Percentiles rank a stretch among this genome's conserved stretches.
Evolutionary conservation across 2,329 filamentous ascomycete genomes (phyloP).

Genomic region (Tolypocladium sp.): DNA sequence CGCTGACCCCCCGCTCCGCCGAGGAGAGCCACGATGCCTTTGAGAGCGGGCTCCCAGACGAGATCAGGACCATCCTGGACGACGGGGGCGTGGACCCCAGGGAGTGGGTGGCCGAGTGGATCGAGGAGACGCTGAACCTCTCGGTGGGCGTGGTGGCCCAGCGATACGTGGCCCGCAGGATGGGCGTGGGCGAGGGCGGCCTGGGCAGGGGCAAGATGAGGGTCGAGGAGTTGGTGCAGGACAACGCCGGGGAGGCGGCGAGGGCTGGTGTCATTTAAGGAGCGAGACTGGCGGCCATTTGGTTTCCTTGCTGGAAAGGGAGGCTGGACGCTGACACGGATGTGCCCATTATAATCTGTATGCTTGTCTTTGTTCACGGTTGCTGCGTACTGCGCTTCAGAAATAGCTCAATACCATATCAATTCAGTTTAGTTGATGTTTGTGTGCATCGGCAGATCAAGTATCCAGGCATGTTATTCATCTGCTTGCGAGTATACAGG

Average conservation of each 20-base stretch:
- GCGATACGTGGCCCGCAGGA: constrained; percentile 85
- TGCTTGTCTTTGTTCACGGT: neutral
- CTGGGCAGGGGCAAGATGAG: constrained; percentile 53
- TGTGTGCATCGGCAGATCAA: neutral
- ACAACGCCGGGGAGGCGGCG: constrained; percentile 50
- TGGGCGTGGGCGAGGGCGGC: constrained; percentile 85
- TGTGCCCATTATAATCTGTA: neutral
- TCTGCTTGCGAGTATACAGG: too few species aligned
- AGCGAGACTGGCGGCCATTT: neutral
- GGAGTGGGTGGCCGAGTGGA: constrained; percentile 97
- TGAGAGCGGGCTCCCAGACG: constrained; percentile 52
- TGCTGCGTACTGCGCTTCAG: neutral
- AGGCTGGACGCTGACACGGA: neutral
- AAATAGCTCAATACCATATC: neutral
- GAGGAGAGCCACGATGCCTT: constrained; percentile 32
- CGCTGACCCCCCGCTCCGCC: constrained; percentile 43
- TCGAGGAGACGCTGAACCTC: constrained; percentile 76
- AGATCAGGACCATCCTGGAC: constrained; percentile 79
- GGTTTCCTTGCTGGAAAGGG: neutral
- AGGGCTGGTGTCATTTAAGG: constrained; percentile 45
- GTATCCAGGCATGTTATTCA: too few species aligned
- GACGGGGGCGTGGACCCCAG: constrained; percentile 73
- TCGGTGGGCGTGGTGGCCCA: constrained; percentile 82
- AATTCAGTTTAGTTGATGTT: neutral
- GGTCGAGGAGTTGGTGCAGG: constrained; percentile 45